These are phyloP conservation scores for Diutina sp. DNA, from an alignment of 1,139 yeast genomes.

Conservation along the genomic window DNA sequence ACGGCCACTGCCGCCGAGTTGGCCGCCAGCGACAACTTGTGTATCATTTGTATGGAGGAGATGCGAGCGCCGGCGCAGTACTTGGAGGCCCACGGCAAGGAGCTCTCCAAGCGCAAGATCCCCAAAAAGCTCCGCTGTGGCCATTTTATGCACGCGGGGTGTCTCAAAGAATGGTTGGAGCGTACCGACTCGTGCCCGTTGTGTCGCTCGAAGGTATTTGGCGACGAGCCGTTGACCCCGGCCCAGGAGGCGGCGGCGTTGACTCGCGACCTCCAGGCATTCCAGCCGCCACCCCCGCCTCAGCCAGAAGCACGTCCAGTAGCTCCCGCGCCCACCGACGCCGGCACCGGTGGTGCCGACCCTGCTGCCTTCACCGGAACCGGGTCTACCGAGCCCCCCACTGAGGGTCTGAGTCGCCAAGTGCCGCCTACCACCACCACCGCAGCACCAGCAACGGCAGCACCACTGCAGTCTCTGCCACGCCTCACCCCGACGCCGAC, in stretches of 20 bases:
- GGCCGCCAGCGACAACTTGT: constrained; percentile 43
- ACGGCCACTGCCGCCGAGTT: constrained; percentile 53
- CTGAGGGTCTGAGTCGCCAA: background rate
- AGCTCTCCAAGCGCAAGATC: constrained; percentile 27
- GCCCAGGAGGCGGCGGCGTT: background rate
- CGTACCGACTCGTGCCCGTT: constrained; percentile 88
- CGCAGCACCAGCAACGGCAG: background rate
- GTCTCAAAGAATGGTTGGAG: constrained; percentile 88
- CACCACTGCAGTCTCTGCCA: background rate
- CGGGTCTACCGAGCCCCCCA: background rate
- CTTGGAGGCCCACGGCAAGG: constrained; percentile 11
- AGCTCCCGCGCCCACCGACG: background rate
- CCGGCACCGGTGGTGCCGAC: background rate
- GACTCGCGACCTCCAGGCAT: background rate
- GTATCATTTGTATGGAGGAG: constrained; percentile 80
- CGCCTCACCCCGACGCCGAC: constrained; percentile 1
- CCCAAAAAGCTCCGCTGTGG: constrained; percentile 78
- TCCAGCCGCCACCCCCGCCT: constrained; percentile 2
- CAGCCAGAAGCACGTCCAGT: constrained; percentile 4
- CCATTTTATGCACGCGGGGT: constrained; percentile 82
- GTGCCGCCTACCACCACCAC: background rate
- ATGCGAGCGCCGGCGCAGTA: constrained; percentile 37
- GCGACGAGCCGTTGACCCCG: constrained; percentile 3
- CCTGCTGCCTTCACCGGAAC: background rate
- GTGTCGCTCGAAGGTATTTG: constrained; percentile 65